These are phyloP conservation scores for Acer yangbiense DNA, from an alignment of 345 rosid species.

Conservation along the genomic window DNA sequence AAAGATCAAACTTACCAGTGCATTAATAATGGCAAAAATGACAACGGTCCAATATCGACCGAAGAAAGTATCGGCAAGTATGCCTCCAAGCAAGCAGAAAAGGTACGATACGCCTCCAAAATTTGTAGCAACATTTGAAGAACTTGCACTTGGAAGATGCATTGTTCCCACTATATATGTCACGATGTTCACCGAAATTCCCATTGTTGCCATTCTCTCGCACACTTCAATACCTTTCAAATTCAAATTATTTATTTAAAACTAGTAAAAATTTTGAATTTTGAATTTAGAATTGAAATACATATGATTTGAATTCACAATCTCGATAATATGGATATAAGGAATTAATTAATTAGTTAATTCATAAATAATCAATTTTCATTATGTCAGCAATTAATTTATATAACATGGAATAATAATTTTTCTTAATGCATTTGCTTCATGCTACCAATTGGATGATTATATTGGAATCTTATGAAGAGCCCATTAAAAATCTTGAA, in stretches of 20 bases:
- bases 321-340: no score
- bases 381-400: no score
- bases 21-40: background rate
- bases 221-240: slow-evolving; percentile 3
- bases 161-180: slow-evolving; percentile 20
- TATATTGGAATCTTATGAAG: no score
- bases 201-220: slow-evolving; percentile 21
- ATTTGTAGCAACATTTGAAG: slow-evolving; percentile 11
- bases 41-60: slow-evolving; percentile 6
- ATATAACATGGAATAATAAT: no score
- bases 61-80: background rate
- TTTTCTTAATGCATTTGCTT: no score
- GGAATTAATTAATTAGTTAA: no score
- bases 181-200: slow-evolving; percentile 19
- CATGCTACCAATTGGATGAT: no score
- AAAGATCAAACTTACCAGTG: background rate
- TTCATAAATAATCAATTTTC: no score
- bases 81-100: slow-evolving; percentile 12
- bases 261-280: background rate
- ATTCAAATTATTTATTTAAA: background rate
- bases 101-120: slow-evolving; percentile 15
- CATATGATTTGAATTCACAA: no score
- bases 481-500: no score
- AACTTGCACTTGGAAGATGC: slow-evolving; percentile 17
- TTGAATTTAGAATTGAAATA: no score